Percentiles rank a stretch among this genome's conserved stretches.
These are phyloP conservation scores for Eremomyces bilateralis DNA, from an alignment of 495 filamentous ascomycete genomes.

Conservation along the genomic window DNA sequence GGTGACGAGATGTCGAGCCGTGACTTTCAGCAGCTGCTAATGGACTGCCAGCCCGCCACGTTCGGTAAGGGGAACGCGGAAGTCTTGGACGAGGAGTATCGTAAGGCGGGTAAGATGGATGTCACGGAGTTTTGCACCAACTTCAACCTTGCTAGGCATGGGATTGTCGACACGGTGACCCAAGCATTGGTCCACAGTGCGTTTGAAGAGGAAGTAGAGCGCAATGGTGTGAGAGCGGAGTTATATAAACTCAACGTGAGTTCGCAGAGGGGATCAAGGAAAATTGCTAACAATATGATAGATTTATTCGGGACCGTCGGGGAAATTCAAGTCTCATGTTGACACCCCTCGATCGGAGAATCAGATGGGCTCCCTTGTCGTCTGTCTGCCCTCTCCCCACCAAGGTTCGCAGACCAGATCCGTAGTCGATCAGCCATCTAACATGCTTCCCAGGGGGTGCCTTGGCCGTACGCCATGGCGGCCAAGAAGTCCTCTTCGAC, in stretches of 20 bases:
- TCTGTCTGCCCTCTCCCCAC: conserved; percentile 27
- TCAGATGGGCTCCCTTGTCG: conserved; percentile 34
- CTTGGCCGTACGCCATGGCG: conserved; percentile 18
- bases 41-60: conserved; percentile 22
- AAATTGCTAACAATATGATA: conserved; percentile 1
- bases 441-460: conserved; percentile 13
- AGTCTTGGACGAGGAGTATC: conserved; percentile 27
- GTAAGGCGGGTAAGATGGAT: conserved; percentile 30
- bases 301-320: conserved; percentile 31
- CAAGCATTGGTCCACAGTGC: conserved; percentile 26
- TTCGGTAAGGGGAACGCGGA: conserved; percentile 26
- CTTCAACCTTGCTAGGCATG: conserved; percentile 30
- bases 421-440: neutral
- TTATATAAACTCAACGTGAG: conserved; percentile 35
- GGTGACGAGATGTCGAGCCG: neutral
- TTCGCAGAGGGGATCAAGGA: neutral
- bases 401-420: conserved; percentile 16
- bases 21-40: conserved; percentile 13
- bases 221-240: conserved; percentile 15
- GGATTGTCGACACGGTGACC: conserved; percentile 28
- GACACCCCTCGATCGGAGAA: conserved; percentile 27
- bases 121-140: conserved; percentile 21
- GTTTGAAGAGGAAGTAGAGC: neutral
- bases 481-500: conserved; percentile 20
- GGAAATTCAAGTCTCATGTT: conserved; percentile 29